A percentile compares a stretch with the other conserved stretches of the same genome.
Evolutionary conservation across 805 yeast species (phyloP).

Genomic region (Yamadazyma akitaensis): DNA sequence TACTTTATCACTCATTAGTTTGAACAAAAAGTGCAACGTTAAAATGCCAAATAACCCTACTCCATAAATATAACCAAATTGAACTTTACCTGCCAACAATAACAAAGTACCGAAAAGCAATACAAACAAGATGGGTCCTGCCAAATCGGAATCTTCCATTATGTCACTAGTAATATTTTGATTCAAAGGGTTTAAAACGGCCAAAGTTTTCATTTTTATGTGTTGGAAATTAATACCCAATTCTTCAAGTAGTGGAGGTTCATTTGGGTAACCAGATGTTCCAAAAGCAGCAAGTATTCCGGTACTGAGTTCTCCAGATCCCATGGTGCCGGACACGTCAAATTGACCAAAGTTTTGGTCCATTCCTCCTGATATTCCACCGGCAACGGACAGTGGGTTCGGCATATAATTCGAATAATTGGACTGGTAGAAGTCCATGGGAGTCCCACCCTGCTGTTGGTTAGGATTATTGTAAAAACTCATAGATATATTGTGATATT

Average conservation of each 20-base stretch:
- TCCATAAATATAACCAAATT: slow-evolving; percentile 95
- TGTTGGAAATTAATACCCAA: slow-evolving; percentile 90
- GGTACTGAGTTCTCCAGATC: slow-evolving; percentile 49
- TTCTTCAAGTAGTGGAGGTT: slow-evolving; percentile 88
- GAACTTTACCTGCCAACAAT: slow-evolving; percentile 86
- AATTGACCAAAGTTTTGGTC: slow-evolving; percentile 30
- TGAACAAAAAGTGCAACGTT: slow-evolving; percentile 79
- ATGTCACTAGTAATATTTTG: slow-evolving; percentile 61
- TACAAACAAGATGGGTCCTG: slow-evolving; percentile 92
- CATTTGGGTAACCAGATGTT: slow-evolving; percentile 91
- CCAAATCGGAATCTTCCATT: slow-evolving; percentile 85
- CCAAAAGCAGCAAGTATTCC: slow-evolving; percentile 92
- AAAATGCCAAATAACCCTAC: slow-evolving; percentile 90
- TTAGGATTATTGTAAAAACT: slow-evolving; percentile 30
- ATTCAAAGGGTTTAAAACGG: slow-evolving; percentile 78
- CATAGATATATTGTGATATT: neutral
- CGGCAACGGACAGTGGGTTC: slow-evolving; percentile 14
- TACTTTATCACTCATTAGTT: slow-evolving; percentile 72
- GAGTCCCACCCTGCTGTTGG: slow-evolving; percentile 30
- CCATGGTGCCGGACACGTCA: slow-evolving; percentile 43
- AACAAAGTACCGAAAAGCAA: slow-evolving; percentile 80
- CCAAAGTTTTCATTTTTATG: slow-evolving; percentile 77
- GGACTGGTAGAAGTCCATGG: slow-evolving; percentile 42
- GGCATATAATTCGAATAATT: slow-evolving; percentile 28
- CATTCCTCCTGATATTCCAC: slow-evolving; percentile 37